Percentiles rank a stretch among this genome's conserved stretches.
phyloP scores from a whole-genome alignment of 129 eudicot species.

The Flaveria brownii region DNA sequence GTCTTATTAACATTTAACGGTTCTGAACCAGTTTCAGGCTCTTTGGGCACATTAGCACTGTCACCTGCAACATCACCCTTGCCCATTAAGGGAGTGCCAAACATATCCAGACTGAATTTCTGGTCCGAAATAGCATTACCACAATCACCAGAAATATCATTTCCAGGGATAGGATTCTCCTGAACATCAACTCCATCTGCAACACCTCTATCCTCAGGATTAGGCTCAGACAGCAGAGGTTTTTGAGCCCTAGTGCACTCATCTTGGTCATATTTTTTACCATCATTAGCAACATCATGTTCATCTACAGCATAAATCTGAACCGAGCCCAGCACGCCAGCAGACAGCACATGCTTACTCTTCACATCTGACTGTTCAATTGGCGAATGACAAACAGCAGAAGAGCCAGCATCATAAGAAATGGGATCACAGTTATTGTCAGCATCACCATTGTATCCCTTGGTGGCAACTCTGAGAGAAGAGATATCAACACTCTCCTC shows the following conservation, averaged over 20 bases:
- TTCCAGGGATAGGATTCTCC: conserved; percentile 13
- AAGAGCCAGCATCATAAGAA: conserved; percentile 2
- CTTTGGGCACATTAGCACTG: not conserved
- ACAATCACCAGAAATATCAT: conserved; percentile 12
- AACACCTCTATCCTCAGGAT: conserved; percentile 10
- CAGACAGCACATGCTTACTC: too few species aligned
- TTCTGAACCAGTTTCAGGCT: conserved; percentile 26
- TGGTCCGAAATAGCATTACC: not conserved
- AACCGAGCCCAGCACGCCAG: too few species aligned
- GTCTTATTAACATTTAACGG: not conserved
- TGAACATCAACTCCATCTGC: not conserved
- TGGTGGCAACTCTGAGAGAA: not conserved
- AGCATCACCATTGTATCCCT: conserved; percentile 4
- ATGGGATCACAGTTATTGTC: conserved; percentile 8
- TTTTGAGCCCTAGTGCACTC: not conserved
- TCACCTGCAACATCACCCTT: conserved; percentile 18
- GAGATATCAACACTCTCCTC: not conserved
- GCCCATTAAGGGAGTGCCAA: not conserved
- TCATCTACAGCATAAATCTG: too few species aligned
- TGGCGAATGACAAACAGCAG: conserved; percentile 3
- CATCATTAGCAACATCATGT: too few species aligned
- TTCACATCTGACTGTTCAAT: too few species aligned
- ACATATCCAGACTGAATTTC: not conserved
- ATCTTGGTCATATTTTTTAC: not conserved
- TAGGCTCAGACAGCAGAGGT: conserved; percentile 6